phyloP scores from a whole-genome alignment of 257 asterid genomes.

The Asclepias syriaca region DNA sequence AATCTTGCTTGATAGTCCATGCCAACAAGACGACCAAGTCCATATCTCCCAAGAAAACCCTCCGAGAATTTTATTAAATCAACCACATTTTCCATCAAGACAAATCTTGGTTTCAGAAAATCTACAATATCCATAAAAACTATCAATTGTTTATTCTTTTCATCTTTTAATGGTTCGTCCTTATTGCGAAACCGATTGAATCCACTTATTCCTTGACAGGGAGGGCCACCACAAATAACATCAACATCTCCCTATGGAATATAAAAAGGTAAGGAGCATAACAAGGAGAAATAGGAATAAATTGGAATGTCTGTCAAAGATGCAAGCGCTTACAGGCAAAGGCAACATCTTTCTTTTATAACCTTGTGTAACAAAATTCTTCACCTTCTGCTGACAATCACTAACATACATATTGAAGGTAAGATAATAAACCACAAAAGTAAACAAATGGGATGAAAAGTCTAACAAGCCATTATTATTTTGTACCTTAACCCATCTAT shows the following conservation, averaged over 20 bases:
- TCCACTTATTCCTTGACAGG: conserved; percentile 95
- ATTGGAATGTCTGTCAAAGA: too few relatives aligned
- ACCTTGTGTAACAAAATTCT: conserved; percentile 47
- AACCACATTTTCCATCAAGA: conserved; percentile 84
- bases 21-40: conserved; percentile 55
- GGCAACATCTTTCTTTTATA: conserved; percentile 52
- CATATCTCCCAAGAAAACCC: conserved; percentile 75
- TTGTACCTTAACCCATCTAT: conserved; percentile 54
- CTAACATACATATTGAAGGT: conserved; percentile 22
- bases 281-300: not conserved
- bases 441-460: not conserved
- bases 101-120: conserved; percentile 53
- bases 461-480: not conserved
- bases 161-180: conserved; percentile 47
- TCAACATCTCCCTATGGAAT: conserved; percentile 58
- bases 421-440: conserved; percentile 1
- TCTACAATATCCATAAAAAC: conserved; percentile 68
- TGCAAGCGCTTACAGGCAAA: conserved; percentile 55
- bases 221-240: conserved; percentile 93
- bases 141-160: conserved; percentile 52
- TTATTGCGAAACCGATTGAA: conserved; percentile 59
- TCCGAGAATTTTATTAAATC: conserved; percentile 57
- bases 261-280: conserved; percentile 1
- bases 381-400: conserved; percentile 54
- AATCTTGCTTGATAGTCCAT: conserved; percentile 67